Evolutionary conservation across 1,139 yeast genomes (phyloP).

Genomic region (Scheffersomyces titani): DNA sequence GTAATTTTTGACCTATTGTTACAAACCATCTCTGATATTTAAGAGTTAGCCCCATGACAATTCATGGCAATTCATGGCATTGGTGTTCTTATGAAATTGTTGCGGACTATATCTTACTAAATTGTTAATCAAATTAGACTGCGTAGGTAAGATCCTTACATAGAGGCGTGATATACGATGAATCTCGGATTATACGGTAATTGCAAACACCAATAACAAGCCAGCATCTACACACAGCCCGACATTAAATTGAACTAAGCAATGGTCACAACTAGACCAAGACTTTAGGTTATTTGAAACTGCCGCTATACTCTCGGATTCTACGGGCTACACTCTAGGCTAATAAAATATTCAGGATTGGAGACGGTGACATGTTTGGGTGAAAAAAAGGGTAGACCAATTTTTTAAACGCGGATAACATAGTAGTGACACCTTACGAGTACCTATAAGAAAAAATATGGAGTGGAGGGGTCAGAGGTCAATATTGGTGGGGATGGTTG

Average conservation of each 20-base stretch:
- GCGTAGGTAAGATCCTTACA: neutral
- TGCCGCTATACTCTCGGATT: neutral
- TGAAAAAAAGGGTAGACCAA: neutral
- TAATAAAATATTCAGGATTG: too few relatives aligned
- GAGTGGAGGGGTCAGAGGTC: neutral
- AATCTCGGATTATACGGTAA: neutral
- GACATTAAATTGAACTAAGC: neutral
- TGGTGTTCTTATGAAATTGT: neutral
- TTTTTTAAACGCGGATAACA: neutral
- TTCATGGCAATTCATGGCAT: neutral
- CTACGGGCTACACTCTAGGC: neutral
- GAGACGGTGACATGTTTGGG: neutral
- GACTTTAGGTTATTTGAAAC: neutral
- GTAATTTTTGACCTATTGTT: too few relatives aligned
- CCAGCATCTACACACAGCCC: neutral
- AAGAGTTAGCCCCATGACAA: neutral
- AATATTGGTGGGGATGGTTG: neutral
- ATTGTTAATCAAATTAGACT: too few relatives aligned
- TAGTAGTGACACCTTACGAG: neutral
- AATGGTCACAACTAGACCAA: neutral
- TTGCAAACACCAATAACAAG: too few relatives aligned
- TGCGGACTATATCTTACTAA: neutral
- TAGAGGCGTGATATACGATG: neutral
- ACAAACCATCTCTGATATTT: neutral
- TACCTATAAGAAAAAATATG: neutral